Evolutionary conservation across 345 rosid genomes (phyloP).

Genomic region (Sonneratia caseolaris): DNA sequence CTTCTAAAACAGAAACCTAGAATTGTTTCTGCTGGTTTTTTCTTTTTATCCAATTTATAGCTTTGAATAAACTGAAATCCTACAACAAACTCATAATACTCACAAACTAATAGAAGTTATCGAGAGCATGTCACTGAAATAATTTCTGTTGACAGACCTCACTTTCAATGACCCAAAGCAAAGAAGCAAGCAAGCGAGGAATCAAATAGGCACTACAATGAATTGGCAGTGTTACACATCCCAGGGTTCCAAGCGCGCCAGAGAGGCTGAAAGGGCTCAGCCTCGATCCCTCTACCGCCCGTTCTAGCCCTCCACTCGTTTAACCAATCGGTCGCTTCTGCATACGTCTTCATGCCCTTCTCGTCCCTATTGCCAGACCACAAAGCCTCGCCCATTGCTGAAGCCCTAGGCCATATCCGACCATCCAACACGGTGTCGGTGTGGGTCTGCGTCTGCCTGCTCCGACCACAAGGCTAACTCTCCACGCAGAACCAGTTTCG

Average conservation of each 20-base stretch:
- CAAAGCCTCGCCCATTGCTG: conserved; percentile 70
- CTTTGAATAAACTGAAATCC: too few relatives aligned
- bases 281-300: conserved; percentile 65
- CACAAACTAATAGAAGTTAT: too few relatives aligned
- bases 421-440: conserved; percentile 36
- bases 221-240: conserved; percentile 55
- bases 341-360: conserved; percentile 50
- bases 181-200: not conserved
- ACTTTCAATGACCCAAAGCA: not conserved
- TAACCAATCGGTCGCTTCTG: conserved; percentile 61
- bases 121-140: too few relatives aligned
- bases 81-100: too few relatives aligned
- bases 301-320: conserved; percentile 75
- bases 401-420: conserved; percentile 72
- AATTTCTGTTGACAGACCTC: too few relatives aligned
- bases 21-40: too few relatives aligned
- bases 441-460: conserved; percentile 45
- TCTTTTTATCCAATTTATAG: too few relatives aligned
- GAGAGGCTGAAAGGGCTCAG: conserved; percentile 89
- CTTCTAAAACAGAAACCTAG: too few relatives aligned
- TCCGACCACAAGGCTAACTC: conserved; percentile 93
- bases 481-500: conserved; percentile 66
- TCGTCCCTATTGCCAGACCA: conserved; percentile 80
- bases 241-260: conserved; percentile 76
- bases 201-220: conserved; percentile 6